Base-by-base conservation (phyloP, 352 stramenopile genomes). In the Globisporangium perplexum region DNA sequence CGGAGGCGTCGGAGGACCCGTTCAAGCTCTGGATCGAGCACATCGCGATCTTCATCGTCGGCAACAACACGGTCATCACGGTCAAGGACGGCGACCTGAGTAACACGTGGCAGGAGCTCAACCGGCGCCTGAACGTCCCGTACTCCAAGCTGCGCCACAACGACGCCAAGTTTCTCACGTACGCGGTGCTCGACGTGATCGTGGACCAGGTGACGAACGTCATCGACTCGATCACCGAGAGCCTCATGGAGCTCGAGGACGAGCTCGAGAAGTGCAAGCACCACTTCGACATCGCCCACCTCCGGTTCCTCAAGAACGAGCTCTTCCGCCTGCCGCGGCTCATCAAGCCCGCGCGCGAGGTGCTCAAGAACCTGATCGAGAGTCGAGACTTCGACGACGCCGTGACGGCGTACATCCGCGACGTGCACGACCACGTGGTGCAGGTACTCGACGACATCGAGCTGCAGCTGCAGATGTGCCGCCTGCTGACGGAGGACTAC, bases 111-210 rank as follows among this genome's bases (percentile, higher is more conserved):
- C 66, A 65, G 7, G 73, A 88, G 49, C 56, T 96, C 6, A 90
- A 81, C 24, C 67, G 77, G 4, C 73, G 87, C 7, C 57, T 96
- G 14, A 77, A 77, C 12, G 81, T 91, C 30, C 72, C 78, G 39
- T 95, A 94, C 66, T 95, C 86, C n/a, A 96, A 95, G 57, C 62
- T 96, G 31, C 77, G 87, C 11, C 83, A 95, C 59, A 94, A 94
- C 55, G 78, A 88, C 51, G 85, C 83, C 44, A 90, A 93, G 36
- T 95, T 94, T 49, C 75, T 96, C 23, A 74, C 87, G 7, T 95
- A 96, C 59, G 73, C 79, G 1, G 77, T 95, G 39, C 72, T 96
- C 10, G 87, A 96, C 62, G 79, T 91, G 57, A 85, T 93, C 45
- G 83, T 95, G 3, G 85, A 96, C 59, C 70, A 93, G 45, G 72